Base-by-base conservation (phyloP, 2,329 filamentous ascomycete genomes). In the Zalaria obscura region DNA sequence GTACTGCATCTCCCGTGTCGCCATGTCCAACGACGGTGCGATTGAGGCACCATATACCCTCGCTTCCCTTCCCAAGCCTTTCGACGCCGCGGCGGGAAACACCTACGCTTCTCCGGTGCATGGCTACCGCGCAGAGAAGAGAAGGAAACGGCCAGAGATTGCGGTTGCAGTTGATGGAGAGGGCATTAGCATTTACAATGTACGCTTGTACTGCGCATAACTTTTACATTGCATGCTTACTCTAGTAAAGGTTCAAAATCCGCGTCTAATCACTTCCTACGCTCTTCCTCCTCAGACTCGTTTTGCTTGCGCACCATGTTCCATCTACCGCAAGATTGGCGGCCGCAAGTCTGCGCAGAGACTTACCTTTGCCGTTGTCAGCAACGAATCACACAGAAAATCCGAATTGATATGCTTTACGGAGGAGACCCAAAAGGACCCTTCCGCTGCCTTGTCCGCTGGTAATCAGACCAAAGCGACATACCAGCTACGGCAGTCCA, bases 111-210 rank as follows among this genome's bases (percentile, higher is more conserved):
- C 63, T 32, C 53, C 60, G n/a, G 73, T 78, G 36, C 68, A 67
- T 56, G 69, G 71, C 49, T 56, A 77, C 41, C 64, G 64, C 44
- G 67, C 69, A 40, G 65, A 68, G 35, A 73, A 68, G 58, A 78
- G 75, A 59, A 68, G 73, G 54, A 78, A 78, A 61, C 64, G 76
- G 55, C 70, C 75, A 50, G 76, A 80, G 52, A 64, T 79, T 40
- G 73, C 66, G 28, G 67, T 75, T 18, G 73, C 67, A 1, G 62
- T 78, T 9, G 74, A 79, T 53, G 74, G 75, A 33, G 73, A 79
- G 53, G 70, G 71, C 27, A 60, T 80, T 39, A 76, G 72, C 47
- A 69, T 80, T 31, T 78, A 78, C 59, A 75, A 76, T 58, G 75
- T 78, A 63, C 38, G 58, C 28, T n/a, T 6, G 4, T 18, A 4